A percentile compares a stretch with the other conserved stretches of the same genome.
Conservation (phyloP, 1,139 yeast species). For the Zhuliangozyma blackwelliae region DNA sequence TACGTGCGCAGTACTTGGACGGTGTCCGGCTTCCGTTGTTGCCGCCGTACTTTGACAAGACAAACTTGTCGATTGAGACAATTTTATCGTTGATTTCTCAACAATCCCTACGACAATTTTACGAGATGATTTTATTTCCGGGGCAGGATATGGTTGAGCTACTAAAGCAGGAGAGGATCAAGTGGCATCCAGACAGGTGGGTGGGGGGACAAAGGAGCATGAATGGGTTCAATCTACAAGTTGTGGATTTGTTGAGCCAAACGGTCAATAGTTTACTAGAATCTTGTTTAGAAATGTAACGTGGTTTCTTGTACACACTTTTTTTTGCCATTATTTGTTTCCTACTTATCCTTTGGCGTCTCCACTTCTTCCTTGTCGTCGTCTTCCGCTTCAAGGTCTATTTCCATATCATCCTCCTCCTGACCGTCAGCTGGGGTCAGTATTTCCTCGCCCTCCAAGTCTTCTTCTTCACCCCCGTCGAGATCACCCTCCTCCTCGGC, state of each 20-base stretch:
- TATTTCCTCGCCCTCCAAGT: not conserved
- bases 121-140: conserved; percentile 15
- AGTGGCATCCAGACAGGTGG: conserved; percentile 73
- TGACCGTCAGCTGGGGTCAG: conserved; percentile 11
- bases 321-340: no score
- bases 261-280: conserved; percentile 25
- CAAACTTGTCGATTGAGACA: conserved; percentile 8
- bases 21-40: conserved; percentile 19
- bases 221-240: conserved; percentile 16
- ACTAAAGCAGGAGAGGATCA: conserved; percentile 47
- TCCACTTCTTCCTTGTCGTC: conserved; percentile 47
- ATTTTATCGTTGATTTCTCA: conserved; percentile 20
- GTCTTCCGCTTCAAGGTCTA: conserved; percentile 47
- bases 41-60: conserved; percentile 12
- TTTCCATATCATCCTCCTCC: conserved; percentile 42
- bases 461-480: conserved; percentile 5
- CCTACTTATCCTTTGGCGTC: conserved; percentile 9
- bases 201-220: conserved; percentile 13
- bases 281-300: no score
- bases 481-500: conserved; percentile 37
- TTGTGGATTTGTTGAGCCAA: conserved; percentile 30
- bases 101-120: conserved; percentile 23
- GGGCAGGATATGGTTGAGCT: conserved; percentile 19
- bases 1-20: not conserved
- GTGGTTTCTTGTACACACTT: no score